Conservation (phyloP, 2,329 filamentous ascomycete species). For the Alternaria sp. region DNA sequence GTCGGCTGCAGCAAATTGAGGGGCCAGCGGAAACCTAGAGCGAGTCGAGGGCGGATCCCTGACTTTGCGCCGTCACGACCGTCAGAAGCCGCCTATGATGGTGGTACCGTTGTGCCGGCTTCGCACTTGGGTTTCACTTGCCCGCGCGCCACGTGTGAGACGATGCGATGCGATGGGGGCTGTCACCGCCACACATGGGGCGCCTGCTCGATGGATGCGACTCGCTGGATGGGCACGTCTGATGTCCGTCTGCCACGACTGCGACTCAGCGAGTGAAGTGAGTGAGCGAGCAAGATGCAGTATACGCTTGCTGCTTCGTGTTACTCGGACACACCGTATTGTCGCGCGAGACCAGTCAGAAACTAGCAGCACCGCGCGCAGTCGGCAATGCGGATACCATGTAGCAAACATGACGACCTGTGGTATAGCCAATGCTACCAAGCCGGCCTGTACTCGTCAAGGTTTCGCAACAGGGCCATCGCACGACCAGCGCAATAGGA, state of each 20-base stretch:
- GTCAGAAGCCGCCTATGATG: constrained; percentile 33
- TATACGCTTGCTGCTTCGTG: constrained; percentile 13
- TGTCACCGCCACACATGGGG: constrained; percentile 27
- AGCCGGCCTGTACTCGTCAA: constrained; percentile 19
- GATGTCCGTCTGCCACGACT: constrained; percentile 23
- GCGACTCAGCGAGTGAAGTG: constrained; percentile 13
- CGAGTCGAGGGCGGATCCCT: constrained; percentile 23
- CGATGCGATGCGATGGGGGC: constrained; percentile 1
- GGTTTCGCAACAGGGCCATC: constrained; percentile 28
- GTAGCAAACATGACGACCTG: constrained; percentile 7
- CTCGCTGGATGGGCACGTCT: constrained; percentile 22
- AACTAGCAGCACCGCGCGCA: not conserved
- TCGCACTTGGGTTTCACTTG: constrained; percentile 38
- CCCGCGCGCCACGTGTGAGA: constrained; percentile 39
- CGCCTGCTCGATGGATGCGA: constrained; percentile 15
- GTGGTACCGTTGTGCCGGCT: constrained; percentile 38
- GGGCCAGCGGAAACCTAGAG: constrained; percentile 5
- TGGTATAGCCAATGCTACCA: constrained; percentile 10
- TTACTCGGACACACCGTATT: constrained; percentile 19
- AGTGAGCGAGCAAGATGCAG: constrained; percentile 8
- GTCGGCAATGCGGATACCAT: constrained; percentile 14
- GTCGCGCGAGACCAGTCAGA: constrained; percentile 7
- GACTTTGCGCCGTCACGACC: constrained; percentile 29
- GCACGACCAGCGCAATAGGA: constrained; percentile 4
- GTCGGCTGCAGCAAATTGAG: constrained; percentile 15